Percentiles rank a stretch among this genome's conserved stretches.
Evolutionary conservation across 1,284 basidiomycete species (phyloP).

Genomic region (Trametes hirsuta): DNA sequence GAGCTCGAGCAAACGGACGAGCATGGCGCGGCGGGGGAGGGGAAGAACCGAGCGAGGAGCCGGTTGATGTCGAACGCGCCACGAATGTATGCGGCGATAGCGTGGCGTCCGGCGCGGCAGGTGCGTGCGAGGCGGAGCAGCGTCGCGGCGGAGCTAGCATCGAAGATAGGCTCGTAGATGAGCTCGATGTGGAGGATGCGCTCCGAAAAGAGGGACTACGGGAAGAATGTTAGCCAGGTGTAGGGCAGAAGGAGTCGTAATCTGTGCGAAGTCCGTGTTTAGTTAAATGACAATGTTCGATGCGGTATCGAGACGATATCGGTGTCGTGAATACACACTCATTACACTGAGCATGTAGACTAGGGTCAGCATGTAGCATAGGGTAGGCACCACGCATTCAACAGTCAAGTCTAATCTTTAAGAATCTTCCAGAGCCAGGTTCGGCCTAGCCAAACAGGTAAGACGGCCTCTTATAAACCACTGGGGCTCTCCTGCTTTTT

Average conservation of each 20-base stretch:
- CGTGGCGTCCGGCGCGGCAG: slow-evolving; percentile 21
- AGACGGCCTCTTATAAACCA: too few species aligned
- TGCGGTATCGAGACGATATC: too few species aligned
- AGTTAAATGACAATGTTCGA: too few species aligned
- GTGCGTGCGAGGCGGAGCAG: slow-evolving; percentile 28
- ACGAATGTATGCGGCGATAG: slow-evolving; percentile 25
- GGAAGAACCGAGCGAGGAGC: slow-evolving; percentile 32
- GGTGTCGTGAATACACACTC: too few species aligned
- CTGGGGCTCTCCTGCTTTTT: too few species aligned
- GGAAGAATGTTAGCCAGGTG: not conserved
- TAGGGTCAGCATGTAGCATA: too few species aligned
- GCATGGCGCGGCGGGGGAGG: slow-evolving; percentile 26
- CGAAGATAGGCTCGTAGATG: slow-evolving; percentile 34
- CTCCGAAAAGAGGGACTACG: slow-evolving; percentile 20
- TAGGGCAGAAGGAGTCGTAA: not conserved
- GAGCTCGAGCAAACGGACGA: not conserved
- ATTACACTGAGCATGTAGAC: too few species aligned
- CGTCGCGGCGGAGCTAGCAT: slow-evolving; percentile 20
- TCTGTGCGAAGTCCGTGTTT: not conserved
- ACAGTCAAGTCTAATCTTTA: too few species aligned
- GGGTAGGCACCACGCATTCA: too few species aligned
- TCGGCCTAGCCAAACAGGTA: too few species aligned
- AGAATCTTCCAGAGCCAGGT: too few species aligned
- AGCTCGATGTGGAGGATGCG: slow-evolving; percentile 33
- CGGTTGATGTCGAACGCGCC: slow-evolving; percentile 32